Evolutionary conservation across 2,329 filamentous ascomycete species (phyloP).

Genomic region (Aspergillus ochraceus): DNA sequence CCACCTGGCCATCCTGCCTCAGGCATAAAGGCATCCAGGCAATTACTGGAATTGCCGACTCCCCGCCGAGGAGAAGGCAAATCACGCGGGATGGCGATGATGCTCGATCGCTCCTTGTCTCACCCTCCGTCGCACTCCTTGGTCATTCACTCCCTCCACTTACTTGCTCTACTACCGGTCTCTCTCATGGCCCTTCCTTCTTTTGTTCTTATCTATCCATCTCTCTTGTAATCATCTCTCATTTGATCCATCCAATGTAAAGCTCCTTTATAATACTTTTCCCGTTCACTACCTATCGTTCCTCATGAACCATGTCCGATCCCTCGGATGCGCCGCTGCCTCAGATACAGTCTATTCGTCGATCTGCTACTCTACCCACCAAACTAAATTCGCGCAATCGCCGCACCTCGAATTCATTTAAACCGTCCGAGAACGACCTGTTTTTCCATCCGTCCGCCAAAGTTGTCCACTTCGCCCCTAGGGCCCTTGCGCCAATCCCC

Average conservation of each 20-base stretch:
- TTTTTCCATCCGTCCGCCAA: slow-evolving; percentile 73
- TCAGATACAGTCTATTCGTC: slow-evolving; percentile 31
- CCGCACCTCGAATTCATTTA: slow-evolving; percentile 27
- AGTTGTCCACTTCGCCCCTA: slow-evolving; percentile 64
- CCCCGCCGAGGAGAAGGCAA: neutral
- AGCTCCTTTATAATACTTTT: slow-evolving; percentile 4
- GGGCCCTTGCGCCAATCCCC: slow-evolving; percentile 43
- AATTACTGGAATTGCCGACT: neutral
- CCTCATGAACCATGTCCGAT: slow-evolving; percentile 32
- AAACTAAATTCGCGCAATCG: slow-evolving; percentile 31
- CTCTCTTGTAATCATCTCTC: slow-evolving; percentile 3
- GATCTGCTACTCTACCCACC: slow-evolving; percentile 38
- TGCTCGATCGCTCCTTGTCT: slow-evolving; percentile 12
- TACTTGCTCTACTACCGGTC: neutral
- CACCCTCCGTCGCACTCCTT: slow-evolving; percentile 6
- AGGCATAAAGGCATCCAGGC: slow-evolving; percentile 2
- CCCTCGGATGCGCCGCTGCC: slow-evolving; percentile 28
- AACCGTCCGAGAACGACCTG: slow-evolving; percentile 49
- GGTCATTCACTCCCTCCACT: slow-evolving; percentile 1
- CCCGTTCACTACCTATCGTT: slow-evolving; percentile 1
- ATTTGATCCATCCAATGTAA: slow-evolving; percentile 20
- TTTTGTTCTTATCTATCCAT: neutral
- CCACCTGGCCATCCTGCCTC: slow-evolving; percentile 1
- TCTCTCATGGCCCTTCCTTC: slow-evolving; percentile 7
- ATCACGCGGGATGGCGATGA: neutral